Conservation (phyloP, 2,329 filamentous ascomycete genomes). For the Xylaria sp. region DNA sequence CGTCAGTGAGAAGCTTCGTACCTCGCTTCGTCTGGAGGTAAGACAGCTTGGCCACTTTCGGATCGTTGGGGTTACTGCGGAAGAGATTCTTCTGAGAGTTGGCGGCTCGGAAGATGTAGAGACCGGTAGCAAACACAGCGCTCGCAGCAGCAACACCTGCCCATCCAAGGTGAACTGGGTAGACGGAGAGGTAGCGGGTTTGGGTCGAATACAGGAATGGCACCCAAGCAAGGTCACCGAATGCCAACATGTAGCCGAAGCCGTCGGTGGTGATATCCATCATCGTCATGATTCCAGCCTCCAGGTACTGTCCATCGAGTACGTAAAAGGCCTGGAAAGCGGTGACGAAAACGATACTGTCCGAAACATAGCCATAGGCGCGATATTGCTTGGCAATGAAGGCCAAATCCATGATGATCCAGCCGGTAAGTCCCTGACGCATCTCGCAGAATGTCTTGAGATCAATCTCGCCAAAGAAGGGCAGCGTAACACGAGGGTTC, state of each 20-base stretch:
- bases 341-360: conserved; percentile 85
- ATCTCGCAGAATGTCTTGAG: conserved; percentile 92
- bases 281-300: conserved; percentile 87
- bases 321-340: conserved; percentile 84
- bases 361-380: conserved; percentile 83
- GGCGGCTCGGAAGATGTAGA: conserved; percentile 88
- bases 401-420: conserved; percentile 85
- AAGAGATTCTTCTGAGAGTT: conserved; percentile 97
- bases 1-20: conserved; percentile 68
- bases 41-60: conserved; percentile 79
- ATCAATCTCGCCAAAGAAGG: conserved; percentile 85
- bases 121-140: conserved; percentile 75
- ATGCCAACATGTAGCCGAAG: conserved; percentile 94
- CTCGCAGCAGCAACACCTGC: conserved; percentile 73
- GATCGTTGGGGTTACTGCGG: conserved; percentile 88
- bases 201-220: conserved; percentile 90
- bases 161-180: conserved; percentile 81
- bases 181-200: conserved; percentile 83
- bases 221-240: conserved; percentile 92
- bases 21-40: conserved; percentile 88
- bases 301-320: conserved; percentile 86
- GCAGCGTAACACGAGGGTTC: conserved; percentile 85
- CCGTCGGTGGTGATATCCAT: conserved; percentile 95
- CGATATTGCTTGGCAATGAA: conserved; percentile 91
- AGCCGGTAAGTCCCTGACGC: conserved; percentile 88